Percentiles rank a stretch among this genome's conserved stretches.
phyloP scores from a whole-genome alignment of 1,139 yeast species.

The Blastobotrys elegans region DNA sequence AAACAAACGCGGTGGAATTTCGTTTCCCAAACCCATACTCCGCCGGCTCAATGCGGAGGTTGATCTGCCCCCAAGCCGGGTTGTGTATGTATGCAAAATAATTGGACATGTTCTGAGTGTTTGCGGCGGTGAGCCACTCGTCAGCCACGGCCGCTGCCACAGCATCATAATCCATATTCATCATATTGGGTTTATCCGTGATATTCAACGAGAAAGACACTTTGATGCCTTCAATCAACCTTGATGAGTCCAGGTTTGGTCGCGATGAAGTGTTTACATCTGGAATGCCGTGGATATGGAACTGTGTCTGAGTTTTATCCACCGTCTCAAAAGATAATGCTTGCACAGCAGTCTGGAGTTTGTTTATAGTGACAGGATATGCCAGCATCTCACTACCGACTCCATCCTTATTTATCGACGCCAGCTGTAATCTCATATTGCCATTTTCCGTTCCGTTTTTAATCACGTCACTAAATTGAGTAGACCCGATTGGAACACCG shows the following conservation, averaged over 20 bases:
- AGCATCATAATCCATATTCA: not conserved
- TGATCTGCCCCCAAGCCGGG: not conserved
- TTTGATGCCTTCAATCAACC: slow-evolving; percentile 2
- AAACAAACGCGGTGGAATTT: not conserved
- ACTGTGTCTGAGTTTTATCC: slow-evolving; percentile 1
- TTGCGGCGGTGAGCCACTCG: not conserved
- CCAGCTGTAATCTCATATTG: not conserved
- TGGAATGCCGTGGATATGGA: slow-evolving; percentile 8
- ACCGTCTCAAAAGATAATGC: slow-evolving; percentile 2
- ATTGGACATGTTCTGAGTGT: not conserved
- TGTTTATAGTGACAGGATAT: not conserved
- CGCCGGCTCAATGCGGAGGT: slow-evolving; percentile 5
- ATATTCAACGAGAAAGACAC: not conserved
- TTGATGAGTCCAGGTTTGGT: not conserved
- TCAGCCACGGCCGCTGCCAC: not conserved
- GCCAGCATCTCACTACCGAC: not conserved
- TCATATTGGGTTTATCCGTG: not conserved
- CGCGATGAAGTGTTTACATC: not conserved
- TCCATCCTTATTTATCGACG: not conserved
- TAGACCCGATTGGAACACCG: not conserved
- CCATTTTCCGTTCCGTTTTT: not conserved
- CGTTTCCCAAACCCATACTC: slow-evolving; percentile 2
- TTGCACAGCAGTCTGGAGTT: slow-evolving; percentile 2
- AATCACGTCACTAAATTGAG: not conserved
- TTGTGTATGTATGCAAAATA: slow-evolving; percentile 2